Conservation (phyloP, 495 filamentous ascomycete species). For the Podospora tetraspora region DNA sequence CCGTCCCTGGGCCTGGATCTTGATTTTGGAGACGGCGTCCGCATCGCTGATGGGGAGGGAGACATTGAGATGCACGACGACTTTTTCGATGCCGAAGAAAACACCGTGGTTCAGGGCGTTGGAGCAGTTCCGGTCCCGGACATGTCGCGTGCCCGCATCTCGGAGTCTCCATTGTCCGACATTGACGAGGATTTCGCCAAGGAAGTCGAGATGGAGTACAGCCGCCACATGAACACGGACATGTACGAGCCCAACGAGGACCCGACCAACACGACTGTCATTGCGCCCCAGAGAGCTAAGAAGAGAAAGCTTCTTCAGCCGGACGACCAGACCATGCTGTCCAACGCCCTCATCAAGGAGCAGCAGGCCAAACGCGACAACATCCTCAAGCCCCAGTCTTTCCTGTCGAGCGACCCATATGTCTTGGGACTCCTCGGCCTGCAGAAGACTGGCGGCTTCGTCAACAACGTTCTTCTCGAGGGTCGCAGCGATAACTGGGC, state of each 20-base stretch:
- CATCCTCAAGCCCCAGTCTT: conserved; percentile 72
- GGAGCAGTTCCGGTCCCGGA: conserved; percentile 27
- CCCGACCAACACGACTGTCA: conserved; percentile 33
- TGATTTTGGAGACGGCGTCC: conserved; percentile 47
- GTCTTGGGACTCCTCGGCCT: conserved; percentile 82
- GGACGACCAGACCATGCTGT: conserved; percentile 59
- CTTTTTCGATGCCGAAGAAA: conserved; percentile 47
- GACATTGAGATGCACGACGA: conserved; percentile 60
- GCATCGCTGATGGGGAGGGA: conserved; percentile 54
- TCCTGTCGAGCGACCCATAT: conserved; percentile 79
- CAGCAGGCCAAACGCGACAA: conserved; percentile 73
- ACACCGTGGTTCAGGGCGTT: conserved; percentile 39
- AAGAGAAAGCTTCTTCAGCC: conserved; percentile 67
- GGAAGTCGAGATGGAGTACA: conserved; percentile 49
- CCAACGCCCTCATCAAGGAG: conserved; percentile 58
- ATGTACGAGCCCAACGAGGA: conserved; percentile 56
- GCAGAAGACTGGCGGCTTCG: conserved; percentile 83
- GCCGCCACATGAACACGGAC: conserved; percentile 46
- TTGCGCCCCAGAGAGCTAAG: conserved; percentile 63
- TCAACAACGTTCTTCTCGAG: conserved; percentile 71
- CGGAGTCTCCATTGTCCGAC: conserved; percentile 64
- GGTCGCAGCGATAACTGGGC: conserved; percentile 76
- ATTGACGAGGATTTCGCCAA: conserved; percentile 54
- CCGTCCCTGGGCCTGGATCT: conserved; percentile 42
- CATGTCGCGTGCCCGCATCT: conserved; percentile 53